Conservation (phyloP, 1,284 basidiomycete species). For the Cutaneotrichosporon cyanovorans region DNA sequence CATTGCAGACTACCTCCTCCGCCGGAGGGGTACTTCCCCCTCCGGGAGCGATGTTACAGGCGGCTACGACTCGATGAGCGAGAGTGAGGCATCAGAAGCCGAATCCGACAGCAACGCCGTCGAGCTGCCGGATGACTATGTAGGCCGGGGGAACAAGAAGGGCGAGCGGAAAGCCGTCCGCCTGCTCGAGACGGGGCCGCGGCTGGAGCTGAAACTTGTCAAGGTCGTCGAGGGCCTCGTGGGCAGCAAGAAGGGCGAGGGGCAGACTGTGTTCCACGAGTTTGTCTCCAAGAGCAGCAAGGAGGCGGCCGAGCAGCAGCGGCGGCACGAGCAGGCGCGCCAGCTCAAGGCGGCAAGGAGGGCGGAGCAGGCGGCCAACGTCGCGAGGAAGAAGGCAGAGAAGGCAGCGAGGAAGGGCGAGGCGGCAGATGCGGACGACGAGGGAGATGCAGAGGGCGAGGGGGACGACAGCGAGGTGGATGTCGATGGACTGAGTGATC, state of each 20-base stretch:
- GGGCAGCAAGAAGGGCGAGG: slow-evolving; percentile 58
- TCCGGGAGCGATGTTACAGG: slow-evolving; percentile 49
- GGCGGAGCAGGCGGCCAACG: slow-evolving; percentile 81
- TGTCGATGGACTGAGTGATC: slow-evolving; percentile 45
- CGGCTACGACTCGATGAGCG: slow-evolving; percentile 71
- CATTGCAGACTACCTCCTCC: slow-evolving; percentile 88
- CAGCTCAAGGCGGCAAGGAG: slow-evolving; percentile 65
- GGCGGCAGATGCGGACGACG: slow-evolving; percentile 38
- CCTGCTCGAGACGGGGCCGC: slow-evolving; percentile 87
- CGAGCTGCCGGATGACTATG: slow-evolving; percentile 81
- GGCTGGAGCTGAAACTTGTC: slow-evolving; percentile 85
- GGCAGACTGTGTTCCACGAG: slow-evolving; percentile 82
- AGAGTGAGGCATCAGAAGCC: slow-evolving; percentile 57
- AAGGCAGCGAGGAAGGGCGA: slow-evolving; percentile 33
- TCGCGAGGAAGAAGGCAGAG: slow-evolving; percentile 63
- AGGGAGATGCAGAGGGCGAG: slow-evolving; percentile 45
- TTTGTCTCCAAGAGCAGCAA: slow-evolving; percentile 69
- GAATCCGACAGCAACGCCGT: slow-evolving; percentile 67
- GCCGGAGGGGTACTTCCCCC: slow-evolving; percentile 47
- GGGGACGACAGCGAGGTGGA: slow-evolving; percentile 44
- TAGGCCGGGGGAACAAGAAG: slow-evolving; percentile 87
- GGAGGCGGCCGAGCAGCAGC: slow-evolving; percentile 59
- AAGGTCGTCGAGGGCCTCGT: slow-evolving; percentile 94
- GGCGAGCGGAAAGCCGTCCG: slow-evolving; percentile 84
- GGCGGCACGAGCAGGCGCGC: slow-evolving; percentile 66